Evolutionary conservation across 208 protist species (phyloP), one percentile per base, ranked within the genome.

Genomic region (Tetramitus jugosus): DNA sequence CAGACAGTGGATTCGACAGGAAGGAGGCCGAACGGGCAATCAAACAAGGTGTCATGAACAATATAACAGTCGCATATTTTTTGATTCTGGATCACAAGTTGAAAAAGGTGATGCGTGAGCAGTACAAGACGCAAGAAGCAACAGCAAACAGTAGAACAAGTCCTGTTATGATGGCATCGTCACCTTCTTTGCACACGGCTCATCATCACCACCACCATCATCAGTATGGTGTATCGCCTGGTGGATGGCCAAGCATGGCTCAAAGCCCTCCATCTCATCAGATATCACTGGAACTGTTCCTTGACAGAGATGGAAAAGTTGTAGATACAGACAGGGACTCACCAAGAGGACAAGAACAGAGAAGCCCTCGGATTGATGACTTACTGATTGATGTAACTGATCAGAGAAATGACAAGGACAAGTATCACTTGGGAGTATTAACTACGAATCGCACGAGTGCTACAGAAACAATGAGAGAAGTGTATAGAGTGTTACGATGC

Each of bases 71-170:
- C 13, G 74, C 74, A 20, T 77, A 77, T 53, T 56, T 42, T 56
- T 77, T 77, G 39, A 46, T 77, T 37, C 31, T 77, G 17, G 74
- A 77, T 33, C 39, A 67, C 23, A 77, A 77, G 31, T 33, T 61
- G 26, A 74, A 74, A 23, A 43, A 35, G 7, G 42, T 17, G 13
- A 53, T 74, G 3, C 46, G 45, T n/a, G n/a, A n/a, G n/a, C n/a
- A n/a, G n/a, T n/a, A n/a, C n/a, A n/a, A n/a, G n/a, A n/a, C n/a
- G n/a, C n/a, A n/a, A n/a, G n/a, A n/a, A n/a, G n/a, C n/a, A n/a
- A n/a, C n/a, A n/a, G n/a, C n/a, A n/a, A n/a, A n/a, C n/a, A n/a
- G n/a, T n/a, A n/a, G n/a, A n/a, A n/a, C n/a, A n/a, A n/a, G n/a
- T n/a, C n/a, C n/a, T n/a, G n/a, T n/a, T n/a, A n/a, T n/a, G n/a